Evolutionary conservation across 2,329 filamentous ascomycete genomes (phyloP).

Genomic region (Beauveria asiatica): DNA sequence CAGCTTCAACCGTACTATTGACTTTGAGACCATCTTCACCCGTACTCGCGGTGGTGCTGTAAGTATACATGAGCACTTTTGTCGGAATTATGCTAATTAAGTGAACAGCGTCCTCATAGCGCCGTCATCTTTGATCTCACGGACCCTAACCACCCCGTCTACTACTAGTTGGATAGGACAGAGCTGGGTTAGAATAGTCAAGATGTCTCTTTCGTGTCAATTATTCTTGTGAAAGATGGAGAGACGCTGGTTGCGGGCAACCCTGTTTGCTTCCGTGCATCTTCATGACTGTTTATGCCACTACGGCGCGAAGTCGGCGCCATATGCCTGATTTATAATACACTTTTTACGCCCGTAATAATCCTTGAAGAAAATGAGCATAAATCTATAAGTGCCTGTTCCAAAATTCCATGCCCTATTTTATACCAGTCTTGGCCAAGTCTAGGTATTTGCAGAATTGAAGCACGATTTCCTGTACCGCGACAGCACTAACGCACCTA

Average conservation of each 20-base stretch:
- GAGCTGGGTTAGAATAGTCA: background rate
- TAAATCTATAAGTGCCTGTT: background rate
- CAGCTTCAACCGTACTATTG: constrained; percentile 50
- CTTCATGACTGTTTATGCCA: background rate
- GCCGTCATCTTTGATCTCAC: constrained; percentile 48
- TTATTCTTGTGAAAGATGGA: background rate
- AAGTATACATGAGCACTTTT: background rate
- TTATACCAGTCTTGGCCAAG: background rate
- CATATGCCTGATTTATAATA: background rate
- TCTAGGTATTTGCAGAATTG: background rate
- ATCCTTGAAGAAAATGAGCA: background rate
- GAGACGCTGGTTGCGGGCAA: background rate
- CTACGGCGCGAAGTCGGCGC: background rate
- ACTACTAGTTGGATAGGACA: constrained; percentile 27
- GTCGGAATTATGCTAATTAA: background rate
- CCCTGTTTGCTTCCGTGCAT: background rate
- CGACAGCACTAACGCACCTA: background rate
- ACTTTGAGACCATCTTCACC: constrained; percentile 45
- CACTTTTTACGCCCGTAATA: background rate
- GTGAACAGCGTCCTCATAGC: constrained; percentile 40
- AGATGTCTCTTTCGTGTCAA: background rate
- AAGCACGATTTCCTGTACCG: background rate
- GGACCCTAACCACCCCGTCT: constrained; percentile 42
- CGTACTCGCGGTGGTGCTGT: constrained; percentile 42
- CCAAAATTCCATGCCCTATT: background rate